Conservation (phyloP, 495 filamentous ascomycete genomes). For the Penicillium desertorum region DNA sequence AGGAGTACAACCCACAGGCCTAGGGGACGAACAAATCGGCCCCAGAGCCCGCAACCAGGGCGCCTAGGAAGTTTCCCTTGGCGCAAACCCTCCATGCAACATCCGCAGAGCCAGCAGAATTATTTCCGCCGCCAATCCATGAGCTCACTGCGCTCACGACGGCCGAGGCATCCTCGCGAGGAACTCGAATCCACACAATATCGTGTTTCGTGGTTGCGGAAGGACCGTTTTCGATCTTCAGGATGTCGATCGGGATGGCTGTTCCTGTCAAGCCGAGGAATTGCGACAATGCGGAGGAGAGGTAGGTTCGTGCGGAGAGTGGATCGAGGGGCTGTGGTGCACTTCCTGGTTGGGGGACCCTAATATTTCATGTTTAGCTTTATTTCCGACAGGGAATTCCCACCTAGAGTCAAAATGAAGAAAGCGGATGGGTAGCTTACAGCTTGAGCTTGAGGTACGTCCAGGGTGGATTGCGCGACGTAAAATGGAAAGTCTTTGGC, state of each 20-base stretch:
- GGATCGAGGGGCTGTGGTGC: constrained; percentile 57
- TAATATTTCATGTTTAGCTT: constrained; percentile 16
- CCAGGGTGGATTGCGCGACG: constrained; percentile 50
- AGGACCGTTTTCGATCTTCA: constrained; percentile 53
- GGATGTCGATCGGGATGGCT: constrained; percentile 76
- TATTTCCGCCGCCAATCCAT: constrained; percentile 50
- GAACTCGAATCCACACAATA: constrained; percentile 73
- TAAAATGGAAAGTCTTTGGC: constrained; percentile 36
- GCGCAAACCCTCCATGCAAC: constrained; percentile 60
- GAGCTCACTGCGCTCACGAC: constrained; percentile 69
- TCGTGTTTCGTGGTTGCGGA: constrained; percentile 9
- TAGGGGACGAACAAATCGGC: constrained; percentile 43
- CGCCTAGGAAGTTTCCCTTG: constrained; percentile 55
- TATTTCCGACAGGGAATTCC: not conserved
- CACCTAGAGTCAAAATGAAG: not conserved
- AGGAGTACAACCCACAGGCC: not conserved
- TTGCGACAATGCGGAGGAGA: constrained; percentile 70
- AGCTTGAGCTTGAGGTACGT: constrained; percentile 51
- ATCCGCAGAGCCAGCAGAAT: constrained; percentile 33
- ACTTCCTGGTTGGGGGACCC: constrained; percentile 35
- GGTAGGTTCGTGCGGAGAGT: constrained; percentile 70
- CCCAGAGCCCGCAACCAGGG: constrained; percentile 45
- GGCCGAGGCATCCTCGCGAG: constrained; percentile 62
- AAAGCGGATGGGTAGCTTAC: constrained; percentile 22
- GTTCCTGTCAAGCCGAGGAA: constrained; percentile 79